phyloP scores from a whole-genome alignment of 2,329 filamentous ascomycete genomes.

The Claviceps fusiformis region DNA sequence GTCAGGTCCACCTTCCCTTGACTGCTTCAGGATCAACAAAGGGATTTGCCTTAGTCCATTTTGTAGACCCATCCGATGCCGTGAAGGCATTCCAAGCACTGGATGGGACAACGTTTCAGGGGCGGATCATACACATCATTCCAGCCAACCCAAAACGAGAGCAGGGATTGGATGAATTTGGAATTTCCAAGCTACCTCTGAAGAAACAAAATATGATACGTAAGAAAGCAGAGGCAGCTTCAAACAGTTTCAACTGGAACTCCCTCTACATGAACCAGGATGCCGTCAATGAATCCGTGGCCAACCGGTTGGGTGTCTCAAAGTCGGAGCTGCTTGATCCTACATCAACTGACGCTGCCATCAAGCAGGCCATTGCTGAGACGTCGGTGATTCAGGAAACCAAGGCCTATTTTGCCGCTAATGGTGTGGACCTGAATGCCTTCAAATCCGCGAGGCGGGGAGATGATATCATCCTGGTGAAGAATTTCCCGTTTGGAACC shows the following conservation, averaged over 20 bases:
- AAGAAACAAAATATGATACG: constrained; percentile 91
- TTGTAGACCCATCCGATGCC: constrained; percentile 56
- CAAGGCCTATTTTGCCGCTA: constrained; percentile 75
- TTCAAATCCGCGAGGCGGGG: constrained; percentile 79
- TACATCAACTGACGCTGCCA: constrained; percentile 85
- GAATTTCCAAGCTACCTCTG: constrained; percentile 77
- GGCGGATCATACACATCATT: constrained; percentile 79
- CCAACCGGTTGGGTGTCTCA: constrained; percentile 71
- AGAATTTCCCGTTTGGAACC: constrained; percentile 84
- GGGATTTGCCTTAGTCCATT: constrained; percentile 83
- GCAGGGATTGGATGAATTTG: constrained; percentile 72
- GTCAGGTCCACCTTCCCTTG: constrained; percentile 73
- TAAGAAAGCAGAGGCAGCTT: constrained; percentile 67
- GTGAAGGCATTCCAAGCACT: constrained; percentile 64
- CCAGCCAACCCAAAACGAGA: constrained; percentile 74
- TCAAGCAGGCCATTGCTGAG: constrained; percentile 94
- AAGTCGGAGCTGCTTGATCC: constrained; percentile 90
- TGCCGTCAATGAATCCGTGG: constrained; percentile 81
- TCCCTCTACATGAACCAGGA: constrained; percentile 99
- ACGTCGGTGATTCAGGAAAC: constrained; percentile 94
- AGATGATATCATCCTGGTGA: constrained; percentile 78
- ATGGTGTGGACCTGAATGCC: constrained; percentile 82
- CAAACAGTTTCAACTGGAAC: constrained; percentile 88
- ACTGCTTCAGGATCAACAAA: constrained; percentile 64
- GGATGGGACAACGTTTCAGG: constrained; percentile 83